Evolutionary conservation across 2,329 filamentous ascomycete species (phyloP).

Genomic region (Colletotrichum cuscutae): DNA sequence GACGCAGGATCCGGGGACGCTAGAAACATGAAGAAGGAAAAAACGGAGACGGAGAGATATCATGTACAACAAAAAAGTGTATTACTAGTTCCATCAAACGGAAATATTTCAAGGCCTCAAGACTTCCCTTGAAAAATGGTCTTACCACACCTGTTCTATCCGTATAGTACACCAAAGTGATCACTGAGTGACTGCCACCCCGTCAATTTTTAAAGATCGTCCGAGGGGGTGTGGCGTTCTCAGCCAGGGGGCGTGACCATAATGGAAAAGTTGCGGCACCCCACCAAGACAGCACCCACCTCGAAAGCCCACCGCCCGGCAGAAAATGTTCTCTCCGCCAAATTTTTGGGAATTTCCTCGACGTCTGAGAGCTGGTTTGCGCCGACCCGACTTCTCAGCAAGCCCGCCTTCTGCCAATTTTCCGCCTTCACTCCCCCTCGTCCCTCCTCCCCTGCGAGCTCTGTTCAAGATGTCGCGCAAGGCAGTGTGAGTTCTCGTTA

Average conservation of each 20-base stretch:
- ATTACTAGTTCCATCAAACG: conserved; percentile 25
- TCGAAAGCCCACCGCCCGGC: conserved; percentile 48
- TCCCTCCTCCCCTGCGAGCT: conserved; percentile 19
- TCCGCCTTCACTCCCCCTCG: neutral
- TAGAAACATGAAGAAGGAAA: neutral
- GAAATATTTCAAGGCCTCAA: conserved; percentile 2
- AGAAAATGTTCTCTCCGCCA: conserved; percentile 47
- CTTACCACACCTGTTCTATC: too few species aligned
- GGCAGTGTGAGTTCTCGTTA: conserved; percentile 54
- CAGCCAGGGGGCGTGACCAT: conserved; percentile 7
- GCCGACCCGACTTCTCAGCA: conserved; percentile 16
- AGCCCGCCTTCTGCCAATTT: conserved; percentile 15
- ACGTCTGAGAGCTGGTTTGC: conserved; percentile 9
- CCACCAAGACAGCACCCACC: conserved; percentile 11
- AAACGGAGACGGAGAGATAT: neutral
- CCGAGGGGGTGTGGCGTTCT: neutral
- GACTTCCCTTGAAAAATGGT: too few species aligned
- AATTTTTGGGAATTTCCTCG: conserved; percentile 49
- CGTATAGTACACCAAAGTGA: too few species aligned
- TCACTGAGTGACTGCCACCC: neutral
- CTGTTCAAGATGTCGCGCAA: conserved; percentile 67
- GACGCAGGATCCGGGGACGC: neutral
- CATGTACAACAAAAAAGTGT: conserved; percentile 34
- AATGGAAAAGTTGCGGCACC: conserved; percentile 27
- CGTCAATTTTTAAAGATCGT: neutral